These are phyloP conservation scores for Cucurbita pepo DNA, from an alignment of 306 rosid genomes.

Conservation along the genomic window DNA sequence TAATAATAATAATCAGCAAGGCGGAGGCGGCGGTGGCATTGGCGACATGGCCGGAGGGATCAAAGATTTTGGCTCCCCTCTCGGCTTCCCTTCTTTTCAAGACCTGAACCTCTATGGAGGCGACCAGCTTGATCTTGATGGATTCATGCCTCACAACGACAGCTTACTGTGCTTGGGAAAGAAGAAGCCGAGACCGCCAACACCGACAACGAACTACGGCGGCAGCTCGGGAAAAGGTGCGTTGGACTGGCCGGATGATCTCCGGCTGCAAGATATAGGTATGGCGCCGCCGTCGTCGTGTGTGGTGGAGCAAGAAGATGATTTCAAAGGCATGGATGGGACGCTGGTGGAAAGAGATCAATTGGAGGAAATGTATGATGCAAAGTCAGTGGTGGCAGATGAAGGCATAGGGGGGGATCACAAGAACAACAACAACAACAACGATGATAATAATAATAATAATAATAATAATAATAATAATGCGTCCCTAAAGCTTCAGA, in stretches of 20 bases:
- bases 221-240: slow-evolving; percentile 60
- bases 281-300: background rate
- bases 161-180: slow-evolving; percentile 25
- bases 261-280: slow-evolving; percentile 53
- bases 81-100: slow-evolving; percentile 73
- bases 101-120: slow-evolving; percentile 74
- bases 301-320: background rate
- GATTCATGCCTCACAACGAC: slow-evolving; percentile 22
- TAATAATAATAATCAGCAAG: slow-evolving; percentile 36
- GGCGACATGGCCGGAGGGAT: background rate
- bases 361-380: slow-evolving; percentile 1
- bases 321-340: background rate
- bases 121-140: slow-evolving; percentile 32
- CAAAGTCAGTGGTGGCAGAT: background rate
- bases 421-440: background rate
- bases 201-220: background rate
- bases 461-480: background rate
- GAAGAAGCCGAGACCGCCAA: slow-evolving; percentile 22
- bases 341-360: background rate
- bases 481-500: background rate
- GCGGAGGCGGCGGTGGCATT: background rate
- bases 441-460: background rate
- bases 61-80: slow-evolving; percentile 60
- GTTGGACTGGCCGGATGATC: slow-evolving; percentile 83
- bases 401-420: background rate